phyloP scores from a whole-genome alignment of 768 basidiomycete genomes.

The Kwoniella sp. region DNA sequence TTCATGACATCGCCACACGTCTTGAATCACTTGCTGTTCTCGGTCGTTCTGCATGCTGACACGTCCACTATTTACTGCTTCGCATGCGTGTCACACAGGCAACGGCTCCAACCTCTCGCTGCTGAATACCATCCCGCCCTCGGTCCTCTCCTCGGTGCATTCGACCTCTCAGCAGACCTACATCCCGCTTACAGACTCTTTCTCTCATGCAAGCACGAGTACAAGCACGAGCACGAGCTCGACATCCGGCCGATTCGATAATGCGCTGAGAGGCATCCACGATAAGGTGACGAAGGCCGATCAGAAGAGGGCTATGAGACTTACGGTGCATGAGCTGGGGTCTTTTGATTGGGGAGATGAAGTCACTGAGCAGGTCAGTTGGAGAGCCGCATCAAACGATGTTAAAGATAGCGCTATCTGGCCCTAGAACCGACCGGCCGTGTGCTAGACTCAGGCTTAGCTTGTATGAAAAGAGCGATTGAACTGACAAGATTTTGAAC shows the following conservation, averaged over 20 bases:
- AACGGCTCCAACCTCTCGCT: slow-evolving; percentile 31
- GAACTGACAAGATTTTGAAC: no score
- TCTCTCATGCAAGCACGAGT: not conserved
- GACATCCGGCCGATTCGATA: not conserved
- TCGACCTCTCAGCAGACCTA: slow-evolving; percentile 28
- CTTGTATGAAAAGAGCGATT: not conserved
- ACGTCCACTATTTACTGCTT: not conserved
- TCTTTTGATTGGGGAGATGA: slow-evolving; percentile 50
- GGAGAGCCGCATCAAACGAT: no score
- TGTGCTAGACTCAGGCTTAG: no score
- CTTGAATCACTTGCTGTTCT: no score
- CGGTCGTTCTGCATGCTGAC: not conserved
- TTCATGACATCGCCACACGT: no score
- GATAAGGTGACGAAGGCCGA: slow-evolving; percentile 12
- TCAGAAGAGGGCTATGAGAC: slow-evolving; percentile 39
- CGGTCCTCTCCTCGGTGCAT: slow-evolving; percentile 29
- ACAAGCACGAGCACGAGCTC: slow-evolving; percentile 14
- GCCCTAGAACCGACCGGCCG: no score
- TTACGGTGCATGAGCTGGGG: slow-evolving; percentile 56
- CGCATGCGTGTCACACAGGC: not conserved
- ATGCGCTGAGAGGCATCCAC: slow-evolving; percentile 18
- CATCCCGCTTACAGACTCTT: slow-evolving; percentile 23
- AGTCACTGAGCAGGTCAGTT: slow-evolving; percentile 35
- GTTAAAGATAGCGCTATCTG: no score
- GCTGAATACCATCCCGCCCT: slow-evolving; percentile 43